Conservation (phyloP, 2,329 filamentous ascomycete genomes). For the Fusarium subglutinans region DNA sequence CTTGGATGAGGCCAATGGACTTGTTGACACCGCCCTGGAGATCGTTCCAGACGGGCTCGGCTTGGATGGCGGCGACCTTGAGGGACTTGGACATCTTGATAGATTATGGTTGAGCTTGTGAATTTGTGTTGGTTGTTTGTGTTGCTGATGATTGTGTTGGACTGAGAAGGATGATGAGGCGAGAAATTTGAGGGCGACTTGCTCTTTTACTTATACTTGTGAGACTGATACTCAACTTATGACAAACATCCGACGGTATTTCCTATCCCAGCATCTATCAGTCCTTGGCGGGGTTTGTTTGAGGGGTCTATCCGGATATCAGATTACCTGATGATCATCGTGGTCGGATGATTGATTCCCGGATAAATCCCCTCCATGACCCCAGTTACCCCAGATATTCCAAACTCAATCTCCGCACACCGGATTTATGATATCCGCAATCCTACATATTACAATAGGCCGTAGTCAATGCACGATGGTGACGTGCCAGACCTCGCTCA, state of each 20-base stretch:
- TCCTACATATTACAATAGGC: too few relatives aligned
- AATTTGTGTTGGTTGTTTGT: background rate
- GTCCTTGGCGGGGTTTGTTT: background rate
- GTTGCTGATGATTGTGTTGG: background rate
- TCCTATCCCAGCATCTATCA: background rate
- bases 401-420: background rate
- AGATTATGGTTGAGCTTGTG: background rate
- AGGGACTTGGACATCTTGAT: slow-evolving; percentile 14
- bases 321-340: background rate
- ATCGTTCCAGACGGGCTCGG: slow-evolving; percentile 42
- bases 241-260: background rate
- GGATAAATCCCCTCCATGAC: background rate
- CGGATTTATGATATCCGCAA: background rate
- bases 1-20: slow-evolving; percentile 46
- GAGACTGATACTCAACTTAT: rapidly evolving
- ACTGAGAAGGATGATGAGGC: background rate
- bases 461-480: background rate
- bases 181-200: background rate
- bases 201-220: background rate
- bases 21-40: slow-evolving; percentile 49
- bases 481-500: background rate
- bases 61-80: slow-evolving; percentile 41
- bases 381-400: background rate
- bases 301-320: background rate
- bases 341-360: background rate